phyloP scores from a whole-genome alignment of 2,329 filamentous ascomycete species.

The Metarhizium robertsii region DNA sequence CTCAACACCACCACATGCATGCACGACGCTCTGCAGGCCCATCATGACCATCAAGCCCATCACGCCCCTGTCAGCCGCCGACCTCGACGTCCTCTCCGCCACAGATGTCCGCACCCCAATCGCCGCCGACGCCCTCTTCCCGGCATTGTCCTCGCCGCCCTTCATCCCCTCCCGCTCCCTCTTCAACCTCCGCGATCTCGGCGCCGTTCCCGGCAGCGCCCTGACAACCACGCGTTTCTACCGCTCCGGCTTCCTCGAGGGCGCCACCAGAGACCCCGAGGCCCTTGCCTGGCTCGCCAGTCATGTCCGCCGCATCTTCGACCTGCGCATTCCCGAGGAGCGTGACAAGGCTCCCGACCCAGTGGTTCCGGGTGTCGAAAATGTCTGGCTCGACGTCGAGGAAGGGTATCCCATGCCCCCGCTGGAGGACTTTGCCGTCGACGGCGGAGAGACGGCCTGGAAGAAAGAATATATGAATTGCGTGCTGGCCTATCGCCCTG shows the following conservation, averaged over 20 bases:
- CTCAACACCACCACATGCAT: conserved; percentile 20
- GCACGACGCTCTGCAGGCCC: background rate
- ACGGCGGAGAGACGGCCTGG: conserved; percentile 34
- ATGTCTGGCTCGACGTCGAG: conserved; percentile 30
- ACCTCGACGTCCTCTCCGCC: conserved; percentile 27
- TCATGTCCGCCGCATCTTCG: conserved; percentile 37
- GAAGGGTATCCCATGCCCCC: conserved; percentile 26
- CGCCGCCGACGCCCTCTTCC: conserved; percentile 23
- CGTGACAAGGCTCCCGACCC: conserved; percentile 33
- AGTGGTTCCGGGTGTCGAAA: conserved; percentile 32
- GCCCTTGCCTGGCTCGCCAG: conserved; percentile 25
- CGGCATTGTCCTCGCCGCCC: conserved; percentile 30
- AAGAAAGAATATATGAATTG: conserved; percentile 38
- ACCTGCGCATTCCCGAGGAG: conserved; percentile 38
- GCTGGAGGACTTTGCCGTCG: conserved; percentile 33
- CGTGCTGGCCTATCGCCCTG: conserved; percentile 30
- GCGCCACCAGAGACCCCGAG: conserved; percentile 18
- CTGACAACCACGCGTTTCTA: conserved; percentile 33
- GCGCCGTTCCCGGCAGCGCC: conserved; percentile 30
- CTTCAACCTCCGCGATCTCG: conserved; percentile 44
- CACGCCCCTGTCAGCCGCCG: conserved; percentile 15
- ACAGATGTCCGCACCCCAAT: conserved; percentile 32
- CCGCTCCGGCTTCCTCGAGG: conserved; percentile 35
- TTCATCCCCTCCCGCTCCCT: conserved; percentile 37
- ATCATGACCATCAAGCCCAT: background rate